Evolutionary conservation across 108 stramenopile species (phyloP), one percentile per base, ranked within the genome.

Genomic region (Pseudonitzschia multiseries): DNA sequence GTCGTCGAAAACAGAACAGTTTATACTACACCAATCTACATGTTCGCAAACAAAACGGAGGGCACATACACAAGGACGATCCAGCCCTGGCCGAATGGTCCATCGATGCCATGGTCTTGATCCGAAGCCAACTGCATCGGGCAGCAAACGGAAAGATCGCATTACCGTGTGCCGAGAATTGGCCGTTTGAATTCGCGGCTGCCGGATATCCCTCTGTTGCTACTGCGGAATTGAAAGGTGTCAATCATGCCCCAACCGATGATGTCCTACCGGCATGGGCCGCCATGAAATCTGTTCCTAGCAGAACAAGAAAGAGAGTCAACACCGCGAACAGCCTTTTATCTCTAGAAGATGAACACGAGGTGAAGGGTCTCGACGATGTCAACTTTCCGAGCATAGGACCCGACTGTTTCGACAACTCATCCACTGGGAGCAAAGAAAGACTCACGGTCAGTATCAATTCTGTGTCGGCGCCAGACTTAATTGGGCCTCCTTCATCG

Each of bases 1-100:
- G 56, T n/a, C 59, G 59, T 29, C 22, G 59, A 52, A 52, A 52
- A 61, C 59, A 61, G 17, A 28, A 28, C 62, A 41, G 54, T 21
- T 43, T 79, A 5, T 79, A 79, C 57, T 73, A 81, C 36, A 68
- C 80, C 8, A 64, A 69, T 69, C 71, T 87, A 5, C 54, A 70
- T 29, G 87, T 88, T 3, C 74, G 66, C 27, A 81, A 85, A 31
- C 61, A 57, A 44, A 36, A 66, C 28, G 90, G 83, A 27, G 94
- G 93, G 0, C 69, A 67, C 2, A 92, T 92, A 70, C 61, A 86
- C 13, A 77, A 79, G 0, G 90, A 91, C 70, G 75, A 90, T 70
- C 78, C 89, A 57, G 87, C 88, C 8, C 52, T 92, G 59, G 86
- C 86, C n/a, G 76, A 79, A 17, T 95, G 94, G 94, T 87, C 88